phyloP scores from a whole-genome alignment of 1,139 yeast genomes.

The Saccharomyces hybrid region DNA sequence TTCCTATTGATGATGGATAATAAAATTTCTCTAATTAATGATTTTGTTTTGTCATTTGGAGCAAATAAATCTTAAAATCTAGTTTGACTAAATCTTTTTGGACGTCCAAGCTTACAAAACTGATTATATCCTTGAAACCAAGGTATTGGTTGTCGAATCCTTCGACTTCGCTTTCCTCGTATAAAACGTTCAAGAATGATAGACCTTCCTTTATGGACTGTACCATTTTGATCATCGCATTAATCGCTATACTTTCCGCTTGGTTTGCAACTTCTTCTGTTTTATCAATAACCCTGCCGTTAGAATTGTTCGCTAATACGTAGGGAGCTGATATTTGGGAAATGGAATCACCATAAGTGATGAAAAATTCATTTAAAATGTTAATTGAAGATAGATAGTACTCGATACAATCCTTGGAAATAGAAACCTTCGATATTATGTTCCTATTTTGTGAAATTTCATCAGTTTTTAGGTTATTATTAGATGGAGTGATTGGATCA shows the following conservation, averaged over 20 bases:
- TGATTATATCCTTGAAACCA: conserved; percentile 56
- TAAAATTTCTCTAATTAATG: conserved; percentile 73
- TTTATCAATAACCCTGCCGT: conserved; percentile 20
- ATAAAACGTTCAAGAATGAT: conserved; percentile 72
- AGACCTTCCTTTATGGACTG: conserved; percentile 82
- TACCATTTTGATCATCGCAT: conserved; percentile 66
- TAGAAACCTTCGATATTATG: conserved; percentile 27
- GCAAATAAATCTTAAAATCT: conserved; percentile 70
- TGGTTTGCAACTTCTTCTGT: conserved; percentile 53
- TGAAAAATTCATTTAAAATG: conserved; percentile 51
- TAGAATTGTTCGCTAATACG: conserved; percentile 23
- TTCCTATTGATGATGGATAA: conserved; percentile 84
- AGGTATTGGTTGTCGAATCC: conserved; percentile 36
- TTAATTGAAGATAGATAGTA: conserved; percentile 54
- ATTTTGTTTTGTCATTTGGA: conserved; percentile 52
- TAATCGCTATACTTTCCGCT: conserved; percentile 87
- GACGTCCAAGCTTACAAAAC: conserved; percentile 54
- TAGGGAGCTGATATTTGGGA: conserved; percentile 49
- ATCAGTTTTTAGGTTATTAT: conserved; percentile 22
- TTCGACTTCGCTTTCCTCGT: conserved; percentile 57
- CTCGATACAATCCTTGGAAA: conserved; percentile 51
- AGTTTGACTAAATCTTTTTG: conserved; percentile 62
- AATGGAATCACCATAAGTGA: conserved; percentile 48
- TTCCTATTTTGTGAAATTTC: conserved; percentile 14
- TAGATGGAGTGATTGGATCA: conserved; percentile 2